Evolutionary conservation across 352 stramenopile species (phyloP), one percentile per base, ranked within the genome.

Genomic region (Pythium rishiriense): DNA sequence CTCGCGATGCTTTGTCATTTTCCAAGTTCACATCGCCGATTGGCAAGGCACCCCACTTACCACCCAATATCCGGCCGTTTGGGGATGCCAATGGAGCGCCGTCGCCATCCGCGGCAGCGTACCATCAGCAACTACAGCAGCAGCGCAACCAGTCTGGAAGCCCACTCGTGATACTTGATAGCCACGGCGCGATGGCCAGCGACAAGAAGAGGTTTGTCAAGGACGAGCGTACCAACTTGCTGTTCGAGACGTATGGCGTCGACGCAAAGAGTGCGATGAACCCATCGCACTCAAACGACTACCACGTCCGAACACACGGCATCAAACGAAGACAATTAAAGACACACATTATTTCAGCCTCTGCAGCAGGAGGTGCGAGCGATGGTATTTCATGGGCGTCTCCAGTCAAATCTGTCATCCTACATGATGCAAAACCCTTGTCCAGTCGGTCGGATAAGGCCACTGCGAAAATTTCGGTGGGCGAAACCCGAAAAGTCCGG

Each of bases 211-310:
- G 59, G 37, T 69, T 75, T 52, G 73, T 76, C 1, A 86, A 84
- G 29, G 72, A 87, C 43, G 79, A 86, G 19, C 66, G 74, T 2
- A 78, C 89, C 31, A 79, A 73, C 2, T 65, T 83, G 28, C 65
- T 92, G 4, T 85, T 90, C 42, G 81, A 89, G 28, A 85, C 81
- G 4, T 92, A 92, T 48, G 83, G 81, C 1, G 71, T 92, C 12
- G 68, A 75, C 37, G 50, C 54, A 12, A 68, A 70, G 22, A 58
- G 64, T 26, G 31, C 64, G n/a, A 39, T 72, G 49, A 14, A 63
- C 17, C 15, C 28, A 37, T 28, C 21, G 9, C 59, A 70, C 31
- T 11, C 41, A 19, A 43, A 24, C 28, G 54, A 63, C 1, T 37
- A 54, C n/a, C 19, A 55, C 22, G 37, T 41, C 48, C 55, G 68